These are phyloP conservation scores for Anacardium occidentale DNA, from an alignment of 345 rosid species.

Conservation along the genomic window DNA sequence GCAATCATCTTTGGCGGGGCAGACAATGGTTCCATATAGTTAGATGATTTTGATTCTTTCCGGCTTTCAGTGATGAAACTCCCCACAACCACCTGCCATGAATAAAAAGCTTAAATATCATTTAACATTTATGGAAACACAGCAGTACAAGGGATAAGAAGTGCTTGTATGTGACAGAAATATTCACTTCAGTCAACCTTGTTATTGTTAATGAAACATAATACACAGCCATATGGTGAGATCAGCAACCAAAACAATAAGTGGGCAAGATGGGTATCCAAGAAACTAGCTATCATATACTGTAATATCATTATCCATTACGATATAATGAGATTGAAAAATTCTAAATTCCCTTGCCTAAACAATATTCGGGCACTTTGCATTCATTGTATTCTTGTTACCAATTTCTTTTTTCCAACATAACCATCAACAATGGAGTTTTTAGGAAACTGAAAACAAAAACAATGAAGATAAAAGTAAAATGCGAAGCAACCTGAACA, in stretches of 20 bases:
- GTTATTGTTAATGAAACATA: neutral
- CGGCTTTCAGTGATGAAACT: slow-evolving; percentile 56
- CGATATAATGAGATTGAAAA: neutral
- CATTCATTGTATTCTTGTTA: neutral
- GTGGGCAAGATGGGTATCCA: neutral
- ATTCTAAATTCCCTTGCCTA: neutral
- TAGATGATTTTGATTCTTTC: slow-evolving; percentile 43
- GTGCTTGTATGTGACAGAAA: neutral
- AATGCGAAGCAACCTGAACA: slow-evolving; percentile 60
- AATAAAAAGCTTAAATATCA: neutral
- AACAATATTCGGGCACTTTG: neutral
- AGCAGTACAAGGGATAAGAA: neutral
- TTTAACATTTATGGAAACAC: slow-evolving; percentile 1
- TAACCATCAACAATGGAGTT: neutral
- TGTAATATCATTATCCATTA: neutral
- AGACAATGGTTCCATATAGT: slow-evolving; percentile 32
- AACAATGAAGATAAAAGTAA: neutral
- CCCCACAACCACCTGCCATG: slow-evolving; percentile 57
- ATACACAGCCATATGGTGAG: neutral
- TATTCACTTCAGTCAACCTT: neutral
- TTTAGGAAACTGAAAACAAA: neutral
- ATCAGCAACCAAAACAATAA: neutral
- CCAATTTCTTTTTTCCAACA: neutral
- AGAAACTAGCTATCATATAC: neutral
- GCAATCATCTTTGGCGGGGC: slow-evolving; percentile 22